Base-by-base conservation (phyloP, 306 rosid species). In the Cicer pinnatifidum region DNA sequence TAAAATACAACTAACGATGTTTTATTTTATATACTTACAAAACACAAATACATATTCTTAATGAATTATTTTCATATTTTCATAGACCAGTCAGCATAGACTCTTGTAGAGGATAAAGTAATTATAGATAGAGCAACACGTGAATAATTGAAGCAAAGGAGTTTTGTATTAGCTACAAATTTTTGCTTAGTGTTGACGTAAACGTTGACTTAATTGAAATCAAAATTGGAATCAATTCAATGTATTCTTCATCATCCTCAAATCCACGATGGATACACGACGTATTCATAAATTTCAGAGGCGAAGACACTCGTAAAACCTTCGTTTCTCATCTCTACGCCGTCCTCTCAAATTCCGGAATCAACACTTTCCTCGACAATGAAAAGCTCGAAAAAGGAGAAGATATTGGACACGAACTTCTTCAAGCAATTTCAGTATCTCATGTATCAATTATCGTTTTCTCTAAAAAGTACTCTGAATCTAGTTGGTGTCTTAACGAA, bases 241-340 rank as follows among this genome's bases (percentile, higher is more conserved):
- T 59, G 69, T 54, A 66, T 41, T 56, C 67, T 3, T 68, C 76
- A 0, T 73, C 38, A 7, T 40, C 72, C 41, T 51, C 73, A 0
- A 56, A 57, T 11, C 43, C 39, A 2, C 41, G 28, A n/a, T 67
- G 53, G 47, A 40, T 47, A 0, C 45, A 80, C 65, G 70, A 73
- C 13, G 83, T 67, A 23, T 80, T 73, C 71, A 19, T 80, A 8
- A 80, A 44, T 8, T 80, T 66, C 63, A 37, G 83, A 57, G 83
- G 79, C 6, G 17, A 9, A n/a, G 75, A 72, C 57, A 23, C 48
- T 5, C 75, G 75, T 4, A 0, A 0, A 2, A 6, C 8, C 17
- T 67, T 73, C 46, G 52, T 41, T 4, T 46, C 47, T 0, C 63
- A 72, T 19, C 73, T 80, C 15, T 23, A 73, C 2, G 43, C 44